phyloP scores from a whole-genome alignment of 371 early-diverging fungal genomes.

The Mortierella sp. region DNA sequence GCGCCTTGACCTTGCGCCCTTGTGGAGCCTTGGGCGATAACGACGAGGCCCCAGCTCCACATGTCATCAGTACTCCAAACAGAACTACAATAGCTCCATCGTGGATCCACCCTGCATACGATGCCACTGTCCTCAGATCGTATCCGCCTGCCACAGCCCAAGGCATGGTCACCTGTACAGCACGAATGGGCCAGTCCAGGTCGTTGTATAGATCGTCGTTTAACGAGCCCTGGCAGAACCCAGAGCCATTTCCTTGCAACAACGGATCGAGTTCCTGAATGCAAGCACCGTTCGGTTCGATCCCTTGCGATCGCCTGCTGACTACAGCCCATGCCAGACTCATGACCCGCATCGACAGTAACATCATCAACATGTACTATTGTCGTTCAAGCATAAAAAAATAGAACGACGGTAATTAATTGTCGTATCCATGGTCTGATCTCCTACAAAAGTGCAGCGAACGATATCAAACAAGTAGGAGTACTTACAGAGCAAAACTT shows the following conservation, averaged over 20 bases:
- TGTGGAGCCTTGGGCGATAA: background rate
- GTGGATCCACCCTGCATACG: conserved; percentile 28
- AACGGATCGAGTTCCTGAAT: background rate
- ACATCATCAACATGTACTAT: conserved; percentile 18
- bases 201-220: background rate
- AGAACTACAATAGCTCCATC: conserved; percentile 16
- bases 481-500: conserved; percentile 29
- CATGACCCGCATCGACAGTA: conserved; percentile 21
- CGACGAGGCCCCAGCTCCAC: conserved; percentile 28
- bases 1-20: conserved; percentile 1
- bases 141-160: conserved; percentile 1
- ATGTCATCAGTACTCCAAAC: conserved; percentile 19
- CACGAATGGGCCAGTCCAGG: conserved; percentile 31
- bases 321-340: conserved; percentile 16
- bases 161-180: conserved; percentile 12
- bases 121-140: background rate
- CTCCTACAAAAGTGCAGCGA: background rate
- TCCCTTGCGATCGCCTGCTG: background rate
- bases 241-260: background rate
- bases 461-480: background rate
- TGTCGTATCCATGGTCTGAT: background rate
- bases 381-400: background rate
- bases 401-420: background rate
- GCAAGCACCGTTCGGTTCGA: background rate
- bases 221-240: background rate